Conservation (phyloP, 2,329 filamentous ascomycete genomes). For the Thelonectria discophora region DNA sequence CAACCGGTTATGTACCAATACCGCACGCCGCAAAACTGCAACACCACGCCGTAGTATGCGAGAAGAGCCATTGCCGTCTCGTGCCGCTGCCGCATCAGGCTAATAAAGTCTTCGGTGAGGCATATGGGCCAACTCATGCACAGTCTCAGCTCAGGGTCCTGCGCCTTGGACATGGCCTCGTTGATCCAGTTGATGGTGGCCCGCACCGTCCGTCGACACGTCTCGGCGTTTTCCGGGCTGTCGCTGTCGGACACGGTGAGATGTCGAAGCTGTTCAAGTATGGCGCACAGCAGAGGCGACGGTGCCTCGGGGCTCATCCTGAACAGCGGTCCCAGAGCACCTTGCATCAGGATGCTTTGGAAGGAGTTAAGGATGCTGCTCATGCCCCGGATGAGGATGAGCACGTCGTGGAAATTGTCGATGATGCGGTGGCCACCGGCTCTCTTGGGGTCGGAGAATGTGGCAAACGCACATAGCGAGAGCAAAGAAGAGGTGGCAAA, state of each 20-base stretch:
- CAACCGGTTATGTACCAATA: neutral
- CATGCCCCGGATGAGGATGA: constrained; percentile 1
- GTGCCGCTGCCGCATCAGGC: neutral
- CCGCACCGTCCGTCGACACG: neutral
- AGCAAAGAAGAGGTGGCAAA: neutral
- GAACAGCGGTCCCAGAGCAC: neutral
- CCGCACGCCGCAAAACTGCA: neutral
- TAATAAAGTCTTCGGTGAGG: neutral
- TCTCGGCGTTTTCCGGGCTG: neutral
- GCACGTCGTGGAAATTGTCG: neutral
- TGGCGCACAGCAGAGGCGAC: neutral
- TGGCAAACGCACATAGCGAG: constrained; percentile 1
- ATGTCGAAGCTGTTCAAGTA: neutral
- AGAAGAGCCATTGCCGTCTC: neutral
- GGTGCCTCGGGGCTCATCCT: neutral
- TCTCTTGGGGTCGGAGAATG: neutral
- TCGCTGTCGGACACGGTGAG: neutral
- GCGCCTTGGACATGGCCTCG: neutral
- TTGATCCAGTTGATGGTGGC: neutral
- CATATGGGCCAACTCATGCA: constrained; percentile 4
- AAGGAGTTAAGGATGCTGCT: neutral
- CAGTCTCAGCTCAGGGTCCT: neutral
- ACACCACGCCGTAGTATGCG: constrained; percentile 1
- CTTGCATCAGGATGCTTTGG: neutral
- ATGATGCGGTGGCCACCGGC: neutral